Evolutionary conservation across 805 yeast genomes (phyloP).

Genomic region (Barnettozyma siamensis): DNA sequence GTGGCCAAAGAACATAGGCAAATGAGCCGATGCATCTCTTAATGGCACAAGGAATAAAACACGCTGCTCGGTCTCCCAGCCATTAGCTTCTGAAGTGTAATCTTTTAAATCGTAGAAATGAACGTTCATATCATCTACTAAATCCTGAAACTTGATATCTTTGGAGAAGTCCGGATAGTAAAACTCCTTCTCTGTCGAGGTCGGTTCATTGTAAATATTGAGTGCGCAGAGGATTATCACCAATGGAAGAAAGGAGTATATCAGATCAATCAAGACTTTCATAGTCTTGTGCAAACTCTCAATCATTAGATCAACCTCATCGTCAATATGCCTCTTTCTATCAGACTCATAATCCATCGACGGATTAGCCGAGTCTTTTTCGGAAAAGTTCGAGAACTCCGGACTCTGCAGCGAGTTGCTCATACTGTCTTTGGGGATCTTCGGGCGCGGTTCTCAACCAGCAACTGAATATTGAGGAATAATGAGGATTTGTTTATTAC

Average conservation of each 20-base stretch:
- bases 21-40: slow-evolving; percentile 86
- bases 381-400: too few relatives aligned
- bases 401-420: not conserved
- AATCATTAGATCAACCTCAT: not conserved
- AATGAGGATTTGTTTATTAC: too few relatives aligned
- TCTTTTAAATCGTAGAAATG: slow-evolving; percentile 69
- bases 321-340: not conserved
- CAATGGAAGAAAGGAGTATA: slow-evolving; percentile 3
- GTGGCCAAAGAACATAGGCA: slow-evolving; percentile 85
- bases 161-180: slow-evolving; percentile 31
- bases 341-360: not conserved
- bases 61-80: slow-evolving; percentile 77
- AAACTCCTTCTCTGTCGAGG: slow-evolving; percentile 2
- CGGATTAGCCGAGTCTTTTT: too few relatives aligned
- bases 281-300: not conserved
- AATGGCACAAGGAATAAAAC: slow-evolving; percentile 83
- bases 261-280: not conserved
- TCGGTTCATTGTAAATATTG: not conserved
- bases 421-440: not conserved
- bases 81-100: slow-evolving; percentile 59
- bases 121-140: slow-evolving; percentile 37
- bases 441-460: too few relatives aligned
- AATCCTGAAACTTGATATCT: slow-evolving; percentile 15
- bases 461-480: too few relatives aligned
- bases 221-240: not conserved